phyloP scores from a whole-genome alignment of 2,329 filamentous ascomycete species.

The Trichophyton verrucosum region DNA sequence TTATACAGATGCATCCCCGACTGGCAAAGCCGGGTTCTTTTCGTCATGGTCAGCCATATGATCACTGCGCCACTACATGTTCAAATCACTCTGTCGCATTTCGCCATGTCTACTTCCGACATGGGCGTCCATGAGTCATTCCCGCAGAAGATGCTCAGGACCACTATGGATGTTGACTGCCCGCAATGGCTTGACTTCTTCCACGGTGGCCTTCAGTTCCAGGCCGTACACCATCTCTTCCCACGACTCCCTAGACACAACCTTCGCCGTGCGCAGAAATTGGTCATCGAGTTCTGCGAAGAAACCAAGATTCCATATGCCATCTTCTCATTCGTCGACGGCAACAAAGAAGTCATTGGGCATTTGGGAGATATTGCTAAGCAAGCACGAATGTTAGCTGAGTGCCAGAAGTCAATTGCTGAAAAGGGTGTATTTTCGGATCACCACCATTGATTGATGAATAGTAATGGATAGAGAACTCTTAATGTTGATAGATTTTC shows the following conservation, averaged over 20 bases:
- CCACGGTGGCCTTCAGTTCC: constrained; percentile 80
- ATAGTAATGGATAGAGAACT: neutral
- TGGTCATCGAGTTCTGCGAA: constrained; percentile 68
- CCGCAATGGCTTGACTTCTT: constrained; percentile 80
- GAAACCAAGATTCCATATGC: constrained; percentile 78
- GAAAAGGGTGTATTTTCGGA: constrained; percentile 14
- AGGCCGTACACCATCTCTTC: constrained; percentile 76
- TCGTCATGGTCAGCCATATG: constrained; percentile 68
- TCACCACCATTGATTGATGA: constrained; percentile 16
- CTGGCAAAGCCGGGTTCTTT: constrained; percentile 56
- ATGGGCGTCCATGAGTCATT: constrained; percentile 76
- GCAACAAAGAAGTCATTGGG: constrained; percentile 69
- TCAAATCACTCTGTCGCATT: constrained; percentile 85
- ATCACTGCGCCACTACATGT: constrained; percentile 71
- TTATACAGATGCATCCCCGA: constrained; percentile 61
- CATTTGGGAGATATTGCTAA: constrained; percentile 65
- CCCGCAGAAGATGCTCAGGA: constrained; percentile 79
- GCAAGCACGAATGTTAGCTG: constrained; percentile 63
- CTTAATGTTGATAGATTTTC: neutral
- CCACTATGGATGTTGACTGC: constrained; percentile 88
- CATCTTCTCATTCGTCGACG: constrained; percentile 70
- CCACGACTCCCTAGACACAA: constrained; percentile 78
- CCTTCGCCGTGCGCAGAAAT: constrained; percentile 57
- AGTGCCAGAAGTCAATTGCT: constrained; percentile 48
- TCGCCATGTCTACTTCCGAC: constrained; percentile 84